A percentile compares a stretch with the other conserved stretches of the same genome.
Conservation (phyloP, 176 grass and related monocot species). For the Aegilops tauschii region DNA sequence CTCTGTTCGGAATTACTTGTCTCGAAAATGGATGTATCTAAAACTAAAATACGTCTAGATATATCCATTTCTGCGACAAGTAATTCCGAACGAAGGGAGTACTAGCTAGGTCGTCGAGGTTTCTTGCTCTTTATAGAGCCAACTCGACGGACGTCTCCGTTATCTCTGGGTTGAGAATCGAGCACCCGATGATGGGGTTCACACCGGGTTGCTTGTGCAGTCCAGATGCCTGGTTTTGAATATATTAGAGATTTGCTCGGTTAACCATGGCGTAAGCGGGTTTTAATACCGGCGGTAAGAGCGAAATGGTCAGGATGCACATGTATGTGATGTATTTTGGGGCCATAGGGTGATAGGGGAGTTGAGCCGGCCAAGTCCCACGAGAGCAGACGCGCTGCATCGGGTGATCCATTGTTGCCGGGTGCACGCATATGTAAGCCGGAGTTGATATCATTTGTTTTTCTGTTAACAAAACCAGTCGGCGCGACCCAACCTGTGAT, state of each 20-base stretch:
- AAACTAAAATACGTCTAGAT: too few relatives aligned
- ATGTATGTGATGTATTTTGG: background rate
- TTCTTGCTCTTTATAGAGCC: conserved; percentile 9
- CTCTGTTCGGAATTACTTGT: too few relatives aligned
- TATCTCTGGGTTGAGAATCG: background rate
- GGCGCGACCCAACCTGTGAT: background rate
- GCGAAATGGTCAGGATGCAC: conserved; percentile 15
- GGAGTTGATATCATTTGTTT: background rate
- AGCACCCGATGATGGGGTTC: background rate
- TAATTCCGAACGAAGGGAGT: too few relatives aligned
- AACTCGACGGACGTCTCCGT: background rate
- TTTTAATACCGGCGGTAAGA: background rate
- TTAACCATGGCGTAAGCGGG: background rate
- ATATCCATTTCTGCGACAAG: too few relatives aligned
- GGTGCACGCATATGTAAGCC: background rate
- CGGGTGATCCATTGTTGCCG: background rate
- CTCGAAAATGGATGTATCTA: too few relatives aligned
- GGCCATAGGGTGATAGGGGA: background rate
- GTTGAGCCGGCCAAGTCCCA: conserved; percentile 2
- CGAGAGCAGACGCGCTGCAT: background rate
- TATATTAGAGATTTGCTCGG: background rate
- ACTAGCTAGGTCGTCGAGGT: background rate
- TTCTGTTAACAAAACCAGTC: background rate
- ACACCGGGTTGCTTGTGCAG: background rate
- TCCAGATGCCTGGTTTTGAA: background rate